Evolutionary conservation across 2,329 filamentous ascomycete genomes (phyloP).

Genomic region (Hymenoscyphus linearis): DNA sequence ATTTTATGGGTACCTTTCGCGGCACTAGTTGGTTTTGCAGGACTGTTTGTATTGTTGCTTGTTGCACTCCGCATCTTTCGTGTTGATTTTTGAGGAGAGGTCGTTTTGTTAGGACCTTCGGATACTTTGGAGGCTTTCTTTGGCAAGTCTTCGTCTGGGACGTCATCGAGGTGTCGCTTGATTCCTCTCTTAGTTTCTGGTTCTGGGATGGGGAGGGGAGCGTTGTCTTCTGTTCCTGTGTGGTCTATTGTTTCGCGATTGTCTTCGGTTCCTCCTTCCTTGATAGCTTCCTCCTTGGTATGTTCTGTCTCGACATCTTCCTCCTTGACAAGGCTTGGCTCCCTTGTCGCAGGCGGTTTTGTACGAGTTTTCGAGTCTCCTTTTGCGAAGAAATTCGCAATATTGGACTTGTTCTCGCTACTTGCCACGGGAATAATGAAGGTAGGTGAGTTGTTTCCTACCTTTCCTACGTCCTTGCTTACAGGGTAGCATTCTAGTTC

Average conservation of each 20-base stretch:
- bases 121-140: constrained; percentile 25
- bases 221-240: constrained; percentile 26
- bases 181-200: constrained; percentile 20
- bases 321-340: constrained; percentile 12
- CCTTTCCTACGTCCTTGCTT: constrained; percentile 84
- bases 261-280: constrained; percentile 24
- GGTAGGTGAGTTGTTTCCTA: constrained; percentile 79
- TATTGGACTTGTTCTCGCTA: constrained; percentile 85
- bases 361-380: constrained; percentile 16
- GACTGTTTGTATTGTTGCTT: constrained; percentile 16
- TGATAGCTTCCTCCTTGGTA: constrained; percentile 1
- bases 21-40: constrained; percentile 17
- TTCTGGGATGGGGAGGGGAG: constrained; percentile 24
- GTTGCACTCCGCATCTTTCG: constrained; percentile 13
- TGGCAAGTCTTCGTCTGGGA: constrained; percentile 19
- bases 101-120: constrained; percentile 18
- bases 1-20: constrained; percentile 38
- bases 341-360: constrained; percentile 7
- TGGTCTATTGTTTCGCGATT: constrained; percentile 25
- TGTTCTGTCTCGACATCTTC: constrained; percentile 5
- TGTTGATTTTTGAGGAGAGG: constrained; percentile 11
- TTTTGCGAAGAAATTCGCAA: constrained; percentile 85
- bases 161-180: constrained; percentile 28
- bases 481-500: constrained; percentile 84
- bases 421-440: constrained; percentile 82